Conservation (phyloP, 2,329 filamentous ascomycete genomes). For the Colletotrichum lini region DNA sequence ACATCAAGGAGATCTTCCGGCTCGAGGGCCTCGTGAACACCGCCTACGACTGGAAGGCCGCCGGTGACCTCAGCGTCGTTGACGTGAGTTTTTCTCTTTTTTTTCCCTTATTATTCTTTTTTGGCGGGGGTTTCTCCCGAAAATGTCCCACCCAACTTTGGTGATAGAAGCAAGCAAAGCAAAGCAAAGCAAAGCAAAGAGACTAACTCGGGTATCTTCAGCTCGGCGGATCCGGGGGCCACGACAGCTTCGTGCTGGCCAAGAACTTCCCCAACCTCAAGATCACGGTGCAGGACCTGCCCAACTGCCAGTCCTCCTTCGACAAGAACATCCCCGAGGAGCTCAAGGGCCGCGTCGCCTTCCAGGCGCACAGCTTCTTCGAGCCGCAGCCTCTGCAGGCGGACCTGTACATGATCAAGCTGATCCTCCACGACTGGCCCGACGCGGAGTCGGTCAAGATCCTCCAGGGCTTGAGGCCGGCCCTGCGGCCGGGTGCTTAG, state of each 20-base stretch:
- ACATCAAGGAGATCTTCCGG: slow-evolving; percentile 57
- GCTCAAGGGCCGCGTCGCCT: slow-evolving; percentile 52
- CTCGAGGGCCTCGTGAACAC: slow-evolving; percentile 52
- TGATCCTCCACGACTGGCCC: slow-evolving; percentile 70
- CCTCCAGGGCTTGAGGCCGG: slow-evolving; percentile 58
- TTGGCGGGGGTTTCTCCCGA: no score
- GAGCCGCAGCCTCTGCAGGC: slow-evolving; percentile 56
- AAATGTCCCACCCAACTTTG: no score
- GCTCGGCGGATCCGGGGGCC: slow-evolving; percentile 61
- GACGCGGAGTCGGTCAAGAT: slow-evolving; percentile 60
- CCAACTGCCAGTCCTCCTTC: slow-evolving; percentile 53
- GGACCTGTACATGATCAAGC: slow-evolving; percentile 67
- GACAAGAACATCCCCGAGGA: slow-evolving; percentile 53
- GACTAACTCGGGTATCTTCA: slow-evolving; percentile 40
- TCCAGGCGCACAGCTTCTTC: slow-evolving; percentile 57
- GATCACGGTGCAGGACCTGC: slow-evolving; percentile 62
- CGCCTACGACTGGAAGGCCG: slow-evolving; percentile 54
- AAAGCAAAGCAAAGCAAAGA: no score
- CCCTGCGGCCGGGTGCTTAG: slow-evolving; percentile 59
- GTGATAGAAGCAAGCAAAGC: no score
- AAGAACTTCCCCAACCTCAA: slow-evolving; percentile 57
- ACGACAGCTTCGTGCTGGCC: slow-evolving; percentile 58
- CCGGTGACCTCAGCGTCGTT: slow-evolving; percentile 55
- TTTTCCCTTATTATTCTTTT: no score
- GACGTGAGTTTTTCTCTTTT: slow-evolving; percentile 53